Evolutionary conservation across 768 basidiomycete species (phyloP).

Genomic region (Phaeolepiota aurea): DNA sequence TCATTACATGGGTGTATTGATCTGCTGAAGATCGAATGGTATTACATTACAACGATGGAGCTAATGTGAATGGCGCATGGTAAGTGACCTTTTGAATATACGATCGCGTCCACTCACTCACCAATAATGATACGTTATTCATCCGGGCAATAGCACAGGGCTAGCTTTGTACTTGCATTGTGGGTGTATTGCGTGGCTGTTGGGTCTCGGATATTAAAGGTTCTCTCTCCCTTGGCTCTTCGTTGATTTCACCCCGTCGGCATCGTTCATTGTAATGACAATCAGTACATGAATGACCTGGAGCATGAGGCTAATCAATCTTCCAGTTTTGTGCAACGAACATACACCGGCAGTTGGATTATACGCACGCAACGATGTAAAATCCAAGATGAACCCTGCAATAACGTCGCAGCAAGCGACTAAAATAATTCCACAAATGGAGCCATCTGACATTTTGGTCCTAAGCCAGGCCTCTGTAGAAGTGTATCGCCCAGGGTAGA

Average conservation of each 20-base stretch:
- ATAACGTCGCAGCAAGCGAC: constrained; percentile 25
- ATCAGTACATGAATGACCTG: constrained; percentile 29
- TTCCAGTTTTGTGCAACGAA: no score
- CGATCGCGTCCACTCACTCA: no score
- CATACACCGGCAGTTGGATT: not conserved
- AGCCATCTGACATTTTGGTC: constrained; percentile 19
- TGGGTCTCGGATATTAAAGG: not conserved
- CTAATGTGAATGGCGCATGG: no score
- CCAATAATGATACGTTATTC: no score
- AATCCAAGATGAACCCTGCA: constrained; percentile 30
- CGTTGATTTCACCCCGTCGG: not conserved
- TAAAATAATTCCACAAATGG: constrained; percentile 17
- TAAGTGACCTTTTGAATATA: no score
- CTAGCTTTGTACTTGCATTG: no score
- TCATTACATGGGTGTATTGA: no score
- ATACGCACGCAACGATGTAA: constrained; percentile 25
- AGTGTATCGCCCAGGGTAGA: no score
- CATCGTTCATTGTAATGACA: constrained; percentile 1
- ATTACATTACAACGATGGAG: no score
- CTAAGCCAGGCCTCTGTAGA: constrained; percentile 4
- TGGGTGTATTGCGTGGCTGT: not conserved
- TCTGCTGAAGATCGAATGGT: no score
- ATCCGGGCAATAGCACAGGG: no score
- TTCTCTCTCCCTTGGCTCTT: not conserved
- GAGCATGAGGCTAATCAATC: not conserved